phyloP scores from a whole-genome alignment of 2,329 filamentous ascomycete genomes.

The Botrytis squamosa region DNA sequence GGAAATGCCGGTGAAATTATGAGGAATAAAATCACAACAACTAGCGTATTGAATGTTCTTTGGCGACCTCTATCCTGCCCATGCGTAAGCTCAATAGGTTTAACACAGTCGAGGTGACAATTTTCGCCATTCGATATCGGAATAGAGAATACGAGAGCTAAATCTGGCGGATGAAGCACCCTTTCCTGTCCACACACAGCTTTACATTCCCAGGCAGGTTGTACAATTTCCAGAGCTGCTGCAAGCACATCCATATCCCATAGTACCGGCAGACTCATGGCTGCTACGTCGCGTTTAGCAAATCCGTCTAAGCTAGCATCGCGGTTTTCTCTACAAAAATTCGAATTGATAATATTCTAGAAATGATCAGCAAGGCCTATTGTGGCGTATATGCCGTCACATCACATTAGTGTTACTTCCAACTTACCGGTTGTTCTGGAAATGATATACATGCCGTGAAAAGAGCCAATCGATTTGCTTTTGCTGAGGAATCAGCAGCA shows the following conservation, averaged over 20 bases:
- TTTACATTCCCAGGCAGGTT: not conserved
- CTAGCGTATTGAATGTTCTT: fast-evolving
- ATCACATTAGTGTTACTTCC: too few species aligned
- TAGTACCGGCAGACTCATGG: not conserved
- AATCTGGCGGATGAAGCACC: not conserved
- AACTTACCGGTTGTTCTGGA: not conserved
- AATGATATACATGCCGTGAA: not conserved
- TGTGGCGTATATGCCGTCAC: too few species aligned
- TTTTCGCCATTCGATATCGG: not conserved
- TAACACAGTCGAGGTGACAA: not conserved
- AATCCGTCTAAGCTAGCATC: not conserved
- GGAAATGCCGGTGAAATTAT: too few species aligned
- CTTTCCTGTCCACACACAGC: not conserved
- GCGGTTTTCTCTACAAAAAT: not conserved
- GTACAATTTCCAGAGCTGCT: not conserved
- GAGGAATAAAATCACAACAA: too few species aligned
- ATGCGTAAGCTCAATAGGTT: not conserved
- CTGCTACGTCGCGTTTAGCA: not conserved
- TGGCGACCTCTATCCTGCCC: fast-evolving
- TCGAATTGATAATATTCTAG: not conserved
- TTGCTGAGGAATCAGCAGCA: not conserved
- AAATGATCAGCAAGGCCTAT: not conserved
- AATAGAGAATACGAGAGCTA: not conserved
- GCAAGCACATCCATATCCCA: not conserved
- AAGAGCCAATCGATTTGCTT: not conserved